A percentile compares a stretch with the other conserved stretches of the same genome.
phyloP scores from a whole-genome alignment of 2,329 filamentous ascomycete genomes.

The Gremmenia infestans region DNA sequence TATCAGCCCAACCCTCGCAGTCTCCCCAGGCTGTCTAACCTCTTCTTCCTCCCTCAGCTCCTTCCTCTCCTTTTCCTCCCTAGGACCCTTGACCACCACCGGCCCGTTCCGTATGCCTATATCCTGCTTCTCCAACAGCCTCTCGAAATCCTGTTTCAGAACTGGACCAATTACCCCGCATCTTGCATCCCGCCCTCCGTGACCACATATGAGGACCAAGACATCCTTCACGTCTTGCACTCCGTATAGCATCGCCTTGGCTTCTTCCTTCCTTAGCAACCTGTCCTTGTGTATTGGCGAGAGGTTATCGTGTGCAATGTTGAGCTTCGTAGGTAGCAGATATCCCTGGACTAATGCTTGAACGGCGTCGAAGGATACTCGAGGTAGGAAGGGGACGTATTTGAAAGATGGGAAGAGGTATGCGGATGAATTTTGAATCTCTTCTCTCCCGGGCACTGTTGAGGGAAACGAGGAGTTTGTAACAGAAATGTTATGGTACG shows the following conservation, averaged over 20 bases:
- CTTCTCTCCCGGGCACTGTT: conserved; percentile 32
- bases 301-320: conserved; percentile 53
- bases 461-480: conserved; percentile 72
- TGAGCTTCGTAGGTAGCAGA: conserved; percentile 57
- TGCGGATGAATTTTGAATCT: conserved; percentile 54
- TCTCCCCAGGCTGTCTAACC: conserved; percentile 24
- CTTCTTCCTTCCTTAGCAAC: conserved; percentile 46
- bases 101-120: conserved; percentile 45
- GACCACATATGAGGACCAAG: conserved; percentile 82
- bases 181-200: conserved; percentile 73
- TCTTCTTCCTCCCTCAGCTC: conserved; percentile 25
- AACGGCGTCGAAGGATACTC: conserved; percentile 51
- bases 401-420: conserved; percentile 81
- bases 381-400: conserved; percentile 68
- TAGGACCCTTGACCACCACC: conserved; percentile 35
- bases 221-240: conserved; percentile 62
- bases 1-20: conserved; percentile 63
- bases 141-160: conserved; percentile 65
- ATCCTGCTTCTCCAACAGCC: conserved; percentile 46
- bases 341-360: conserved; percentile 59
- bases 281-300: conserved; percentile 53
- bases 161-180: conserved; percentile 79
- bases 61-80: neutral
- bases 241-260: conserved; percentile 45
- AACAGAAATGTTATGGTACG: conserved; percentile 75